Percentiles rank a stretch among this genome's conserved stretches.
These are phyloP conservation scores for Starmerella etchellsii DNA, from an alignment of 805 yeast species.

Conservation along the genomic window DNA sequence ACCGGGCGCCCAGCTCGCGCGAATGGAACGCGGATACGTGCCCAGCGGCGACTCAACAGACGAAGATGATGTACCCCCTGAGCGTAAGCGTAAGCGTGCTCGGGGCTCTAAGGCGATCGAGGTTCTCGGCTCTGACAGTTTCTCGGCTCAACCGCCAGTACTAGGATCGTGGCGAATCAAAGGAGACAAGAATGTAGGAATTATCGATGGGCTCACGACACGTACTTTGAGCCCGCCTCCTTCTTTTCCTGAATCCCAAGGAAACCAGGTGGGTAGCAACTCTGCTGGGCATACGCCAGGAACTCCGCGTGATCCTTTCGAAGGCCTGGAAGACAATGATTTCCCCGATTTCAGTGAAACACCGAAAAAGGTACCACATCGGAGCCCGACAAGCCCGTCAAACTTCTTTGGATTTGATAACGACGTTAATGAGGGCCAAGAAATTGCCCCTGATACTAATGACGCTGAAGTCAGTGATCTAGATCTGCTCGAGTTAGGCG, in stretches of 20 bases:
- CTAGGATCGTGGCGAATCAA: conserved; percentile 80
- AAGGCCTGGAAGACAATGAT: conserved; percentile 19
- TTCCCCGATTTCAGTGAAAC: conserved; percentile 10
- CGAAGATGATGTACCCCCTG: conserved; percentile 76
- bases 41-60: conserved; percentile 83
- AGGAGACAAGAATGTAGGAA: conserved; percentile 61
- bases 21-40: conserved; percentile 7
- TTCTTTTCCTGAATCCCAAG: neutral
- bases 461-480: conserved; percentile 32
- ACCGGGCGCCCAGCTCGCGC: conserved; percentile 2
- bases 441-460: no score
- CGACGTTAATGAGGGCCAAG: conserved; percentile 2
- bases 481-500: conserved; percentile 44
- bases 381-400: neutral
- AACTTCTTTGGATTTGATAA: no score
- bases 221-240: conserved; percentile 53
- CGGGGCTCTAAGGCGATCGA: conserved; percentile 80
- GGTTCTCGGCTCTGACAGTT: conserved; percentile 73
- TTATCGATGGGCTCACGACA: conserved; percentile 88
- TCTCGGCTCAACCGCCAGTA: conserved; percentile 80
- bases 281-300: neutral
- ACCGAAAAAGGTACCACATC: neutral
- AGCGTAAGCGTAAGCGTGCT: conserved; percentile 33
- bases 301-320: conserved; percentile 22
- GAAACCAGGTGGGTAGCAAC: neutral